Evolutionary conservation across 139 green algal genomes (phyloP).

Genomic region (Chlorella sp.): DNA sequence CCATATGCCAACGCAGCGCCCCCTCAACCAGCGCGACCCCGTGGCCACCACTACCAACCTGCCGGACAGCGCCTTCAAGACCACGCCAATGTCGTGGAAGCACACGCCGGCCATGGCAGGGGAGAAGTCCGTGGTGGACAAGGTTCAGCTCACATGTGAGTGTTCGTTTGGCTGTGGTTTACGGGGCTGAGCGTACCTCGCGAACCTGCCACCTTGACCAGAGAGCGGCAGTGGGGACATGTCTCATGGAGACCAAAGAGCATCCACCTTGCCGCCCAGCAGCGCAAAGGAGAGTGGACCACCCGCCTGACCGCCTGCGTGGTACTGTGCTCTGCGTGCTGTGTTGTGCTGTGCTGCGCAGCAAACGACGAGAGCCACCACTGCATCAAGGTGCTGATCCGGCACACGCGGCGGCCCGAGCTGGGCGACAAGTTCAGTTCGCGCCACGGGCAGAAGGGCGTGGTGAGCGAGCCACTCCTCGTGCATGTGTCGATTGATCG

Average conservation of each 20-base stretch:
- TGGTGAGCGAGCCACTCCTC: conserved; percentile 77
- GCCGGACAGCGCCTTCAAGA: conserved; percentile 49
- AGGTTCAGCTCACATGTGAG: conserved; percentile 85
- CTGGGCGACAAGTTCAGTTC: conserved; percentile 95
- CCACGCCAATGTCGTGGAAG: conserved; percentile 50
- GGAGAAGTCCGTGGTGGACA: conserved; percentile 84
- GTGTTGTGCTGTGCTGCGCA: conserved; percentile 4
- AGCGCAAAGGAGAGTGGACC: too few species aligned
- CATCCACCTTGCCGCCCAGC: too few species aligned
- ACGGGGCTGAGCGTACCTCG: not conserved
- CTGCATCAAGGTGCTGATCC: conserved; percentile 82
- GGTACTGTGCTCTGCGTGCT: not conserved
- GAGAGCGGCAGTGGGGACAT: too few species aligned
- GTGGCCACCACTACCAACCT: conserved; percentile 36
- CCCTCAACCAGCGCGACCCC: conserved; percentile 41
- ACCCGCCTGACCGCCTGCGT: not conserved
- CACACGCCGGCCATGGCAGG: conserved; percentile 49
- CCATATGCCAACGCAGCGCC: not conserved
- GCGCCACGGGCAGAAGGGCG: conserved; percentile 94
- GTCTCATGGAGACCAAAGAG: too few species aligned
- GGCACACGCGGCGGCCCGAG: conserved; percentile 91
- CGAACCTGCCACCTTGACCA: too few species aligned
- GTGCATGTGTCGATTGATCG: too few species aligned
- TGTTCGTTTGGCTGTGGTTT: not conserved
- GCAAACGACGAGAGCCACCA: conserved; percentile 86